Evolutionary conservation across 352 stramenopile species (phyloP), one percentile per base, ranked within the genome.

Genomic region (Phytophthora lateralis): DNA sequence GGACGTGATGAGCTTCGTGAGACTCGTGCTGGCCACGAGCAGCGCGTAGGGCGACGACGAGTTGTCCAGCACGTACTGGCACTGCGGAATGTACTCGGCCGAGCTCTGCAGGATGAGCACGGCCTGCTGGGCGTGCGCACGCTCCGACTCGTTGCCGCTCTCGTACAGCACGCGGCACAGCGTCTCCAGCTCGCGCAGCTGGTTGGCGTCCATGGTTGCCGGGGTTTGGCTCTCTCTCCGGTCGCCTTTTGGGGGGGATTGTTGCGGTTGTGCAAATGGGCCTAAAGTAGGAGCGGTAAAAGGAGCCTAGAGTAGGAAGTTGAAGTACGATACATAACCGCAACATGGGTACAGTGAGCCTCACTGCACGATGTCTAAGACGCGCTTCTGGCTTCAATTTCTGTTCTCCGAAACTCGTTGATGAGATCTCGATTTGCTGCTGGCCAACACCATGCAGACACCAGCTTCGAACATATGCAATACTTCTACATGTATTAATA

Each of bases 41-140:
- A 98, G 80, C 53, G 97, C 97, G 69, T 99, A 99, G 53, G 96
- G 89, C 37, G 93, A 98, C 54, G 90, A 80, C 47, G 93, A 98
- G 60, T 98, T 83, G 80, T 99, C 97, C 15, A 99, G 85, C 52
- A 99, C 98, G 78, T 99, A 98, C 82, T 99, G 97, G 69, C 96
- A 99, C 75, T 98, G 96, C 45, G 97, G 97, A 69, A 99, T 99
- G 79, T 98, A 98, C 72, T 99, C 95, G 41, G 96, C 93, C 21
- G 93, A 95, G 66, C 81, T 94, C 71, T 97, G 89, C 49, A 97
- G 68, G 24, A 93, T 80, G 15, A 96, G 77, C 55, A 96, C 85
- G 8, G 76, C 79, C 69, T 93, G 82, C 60, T 96, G 88, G 27
- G 88, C 88, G 60, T 90, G 83, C 17, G 73, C 71, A 35, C 84